Evolutionary conservation across 176 grass and related monocot species (phyloP).

Genomic region (Zoysia pacifica): DNA sequence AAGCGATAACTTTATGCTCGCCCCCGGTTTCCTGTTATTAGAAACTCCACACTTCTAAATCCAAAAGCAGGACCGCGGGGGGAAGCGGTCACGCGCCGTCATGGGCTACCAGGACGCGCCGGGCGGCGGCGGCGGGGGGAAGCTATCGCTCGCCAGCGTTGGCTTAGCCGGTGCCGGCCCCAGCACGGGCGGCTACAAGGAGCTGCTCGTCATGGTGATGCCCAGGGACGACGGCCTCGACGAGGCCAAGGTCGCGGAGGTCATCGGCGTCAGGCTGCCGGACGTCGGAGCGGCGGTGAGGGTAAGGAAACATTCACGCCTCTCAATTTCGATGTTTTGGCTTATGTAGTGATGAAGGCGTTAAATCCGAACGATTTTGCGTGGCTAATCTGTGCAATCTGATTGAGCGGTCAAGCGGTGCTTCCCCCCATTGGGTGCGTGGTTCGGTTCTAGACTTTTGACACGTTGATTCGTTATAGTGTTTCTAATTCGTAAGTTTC

Average conservation of each 20-base stretch:
- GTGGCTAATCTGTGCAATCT: background rate
- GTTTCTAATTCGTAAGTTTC: constrained; percentile 11
- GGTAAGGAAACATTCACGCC: constrained; percentile 8
- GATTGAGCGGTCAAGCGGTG: background rate
- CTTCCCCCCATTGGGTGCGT: background rate
- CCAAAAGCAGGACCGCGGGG: constrained; percentile 31
- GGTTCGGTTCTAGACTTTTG: background rate
- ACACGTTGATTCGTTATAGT: background rate
- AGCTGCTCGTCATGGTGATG: constrained; percentile 50
- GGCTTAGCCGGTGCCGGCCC: constrained; percentile 28
- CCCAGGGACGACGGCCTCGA: constrained; percentile 52
- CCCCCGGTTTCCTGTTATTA: background rate
- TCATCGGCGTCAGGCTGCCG: constrained; percentile 40
- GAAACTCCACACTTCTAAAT: background rate
- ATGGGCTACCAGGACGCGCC: constrained; percentile 41
- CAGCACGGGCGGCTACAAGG: constrained; percentile 35
- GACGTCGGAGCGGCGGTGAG: constrained; percentile 45
- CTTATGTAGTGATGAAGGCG: background rate
- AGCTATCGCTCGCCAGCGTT: constrained; percentile 45
- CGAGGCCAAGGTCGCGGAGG: constrained; percentile 37
- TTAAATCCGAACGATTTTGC: background rate
- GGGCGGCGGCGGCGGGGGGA: background rate
- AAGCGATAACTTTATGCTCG: background rate
- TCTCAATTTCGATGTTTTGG: background rate
- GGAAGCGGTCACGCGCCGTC: constrained; percentile 36